Conservation (phyloP, 495 filamentous ascomycete species). For the Rhizodiscina lignyota region DNA sequence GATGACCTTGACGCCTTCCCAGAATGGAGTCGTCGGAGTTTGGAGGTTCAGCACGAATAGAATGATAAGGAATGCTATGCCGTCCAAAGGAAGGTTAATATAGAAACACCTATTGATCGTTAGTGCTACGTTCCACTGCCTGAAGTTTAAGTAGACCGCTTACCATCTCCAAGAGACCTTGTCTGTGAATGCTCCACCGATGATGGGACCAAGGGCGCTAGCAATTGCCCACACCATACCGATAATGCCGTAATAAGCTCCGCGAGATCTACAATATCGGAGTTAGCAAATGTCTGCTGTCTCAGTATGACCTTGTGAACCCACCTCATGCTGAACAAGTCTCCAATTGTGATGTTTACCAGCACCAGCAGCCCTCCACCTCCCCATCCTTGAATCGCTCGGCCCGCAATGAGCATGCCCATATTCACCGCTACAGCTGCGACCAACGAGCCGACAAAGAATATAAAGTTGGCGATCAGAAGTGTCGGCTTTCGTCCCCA, state of each 20-base stretch:
- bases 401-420: slow-evolving; percentile 55
- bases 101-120: no score
- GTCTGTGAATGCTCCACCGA: slow-evolving; percentile 25
- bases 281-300: background rate
- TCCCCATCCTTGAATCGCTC: slow-evolving; percentile 71
- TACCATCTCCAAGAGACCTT: slow-evolving; percentile 21
- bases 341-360: slow-evolving; percentile 67
- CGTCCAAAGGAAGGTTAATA: slow-evolving; percentile 8
- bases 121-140: no score
- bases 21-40: slow-evolving; percentile 3
- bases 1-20: slow-evolving; percentile 8
- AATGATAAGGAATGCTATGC: slow-evolving; percentile 4
- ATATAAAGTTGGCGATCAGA: slow-evolving; percentile 51
- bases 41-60: slow-evolving; percentile 5
- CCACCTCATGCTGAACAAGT: slow-evolving; percentile 57
- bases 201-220: slow-evolving; percentile 21
- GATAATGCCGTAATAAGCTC: slow-evolving; percentile 24
- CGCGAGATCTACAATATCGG: slow-evolving; percentile 6
- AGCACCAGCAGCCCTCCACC: slow-evolving; percentile 68
- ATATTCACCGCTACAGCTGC: slow-evolving; percentile 51
- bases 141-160: no score
- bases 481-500: slow-evolving; percentile 73
- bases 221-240: slow-evolving; percentile 27
- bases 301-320: background rate
- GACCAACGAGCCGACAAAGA: slow-evolving; percentile 61